Percentiles rank a stretch among this genome's conserved stretches.
Conservation (phyloP, 352 stramenopile genomes). For the Phytophthora pini region DNA sequence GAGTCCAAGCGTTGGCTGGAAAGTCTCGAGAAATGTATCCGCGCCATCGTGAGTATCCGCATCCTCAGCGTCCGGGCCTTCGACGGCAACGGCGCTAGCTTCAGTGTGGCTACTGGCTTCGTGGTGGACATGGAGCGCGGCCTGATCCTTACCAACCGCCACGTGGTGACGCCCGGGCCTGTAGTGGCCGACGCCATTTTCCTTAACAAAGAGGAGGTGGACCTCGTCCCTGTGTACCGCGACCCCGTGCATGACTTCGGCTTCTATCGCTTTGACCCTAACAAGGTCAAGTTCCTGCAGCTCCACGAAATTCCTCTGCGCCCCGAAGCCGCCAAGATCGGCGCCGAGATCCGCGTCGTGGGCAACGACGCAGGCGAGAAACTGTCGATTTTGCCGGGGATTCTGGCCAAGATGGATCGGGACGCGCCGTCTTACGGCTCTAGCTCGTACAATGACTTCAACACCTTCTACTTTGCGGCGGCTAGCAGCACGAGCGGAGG, state of each 20-base stretch:
- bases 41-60: slow-evolving; percentile 88
- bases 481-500: slow-evolving; percentile 89
- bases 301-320: slow-evolving; percentile 89
- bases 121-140: slow-evolving; percentile 90
- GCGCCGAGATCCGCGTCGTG: slow-evolving; percentile 92
- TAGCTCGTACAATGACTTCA: slow-evolving; percentile 92
- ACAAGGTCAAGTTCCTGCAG: slow-evolving; percentile 88
- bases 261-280: slow-evolving; percentile 91
- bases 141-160: slow-evolving; percentile 93
- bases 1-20: slow-evolving; percentile 79
- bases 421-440: slow-evolving; percentile 90
- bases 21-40: slow-evolving; percentile 75
- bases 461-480: slow-evolving; percentile 93
- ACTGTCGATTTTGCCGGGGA: slow-evolving; percentile 90
- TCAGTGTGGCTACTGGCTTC: slow-evolving; percentile 91
- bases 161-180: slow-evolving; percentile 91
- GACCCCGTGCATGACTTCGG: slow-evolving; percentile 95
- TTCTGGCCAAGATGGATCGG: slow-evolving; percentile 91
- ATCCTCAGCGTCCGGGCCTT: slow-evolving; percentile 88
- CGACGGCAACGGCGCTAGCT: slow-evolving; percentile 87
- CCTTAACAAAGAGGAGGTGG: slow-evolving; percentile 94
- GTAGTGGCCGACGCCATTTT: slow-evolving; percentile 93
- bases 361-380: slow-evolving; percentile 94
- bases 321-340: slow-evolving; percentile 87
- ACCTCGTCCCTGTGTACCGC: slow-evolving; percentile 89